Evolutionary conservation across 495 filamentous ascomycete species (phyloP).

Genomic region (Penicillium crystallinum): DNA sequence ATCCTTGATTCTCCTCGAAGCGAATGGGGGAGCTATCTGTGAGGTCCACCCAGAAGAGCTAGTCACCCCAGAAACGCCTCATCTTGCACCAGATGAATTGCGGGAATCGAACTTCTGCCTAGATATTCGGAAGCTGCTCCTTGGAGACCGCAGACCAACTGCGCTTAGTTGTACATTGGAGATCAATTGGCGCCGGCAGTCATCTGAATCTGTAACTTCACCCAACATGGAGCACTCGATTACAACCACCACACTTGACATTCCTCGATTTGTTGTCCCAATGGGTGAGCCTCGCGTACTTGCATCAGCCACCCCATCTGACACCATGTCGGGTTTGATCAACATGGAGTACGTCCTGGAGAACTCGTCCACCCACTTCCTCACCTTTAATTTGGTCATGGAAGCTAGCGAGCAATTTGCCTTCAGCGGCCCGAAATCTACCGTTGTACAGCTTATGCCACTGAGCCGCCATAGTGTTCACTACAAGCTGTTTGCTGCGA

Average conservation of each 20-base stretch:
- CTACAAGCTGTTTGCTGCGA: conserved; percentile 61
- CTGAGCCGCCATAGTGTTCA: conserved; percentile 63
- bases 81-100: conserved; percentile 58
- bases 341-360: conserved; percentile 71
- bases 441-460: conserved; percentile 70
- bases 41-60: conserved; percentile 37
- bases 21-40: conserved; percentile 51
- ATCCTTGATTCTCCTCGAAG: conserved; percentile 49
- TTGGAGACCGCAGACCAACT: conserved; percentile 74
- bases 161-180: conserved; percentile 68
- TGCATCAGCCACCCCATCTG: conserved; percentile 51
- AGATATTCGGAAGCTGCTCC: conserved; percentile 60
- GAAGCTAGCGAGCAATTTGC: conserved; percentile 89
- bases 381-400: conserved; percentile 88
- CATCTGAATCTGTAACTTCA: conserved; percentile 7
- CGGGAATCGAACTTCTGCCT: conserved; percentile 66
- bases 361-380: conserved; percentile 88
- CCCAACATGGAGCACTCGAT: conserved; percentile 11
- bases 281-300: conserved; percentile 85
- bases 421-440: conserved; percentile 82
- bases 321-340: conserved; percentile 38
- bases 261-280: conserved; percentile 74
- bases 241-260: conserved; percentile 54
- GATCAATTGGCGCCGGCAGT: conserved; percentile 66
- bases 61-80: conserved; percentile 23